Base-by-base conservation (phyloP, 2,329 filamentous ascomycete genomes). In the Thelonectria olida region DNA sequence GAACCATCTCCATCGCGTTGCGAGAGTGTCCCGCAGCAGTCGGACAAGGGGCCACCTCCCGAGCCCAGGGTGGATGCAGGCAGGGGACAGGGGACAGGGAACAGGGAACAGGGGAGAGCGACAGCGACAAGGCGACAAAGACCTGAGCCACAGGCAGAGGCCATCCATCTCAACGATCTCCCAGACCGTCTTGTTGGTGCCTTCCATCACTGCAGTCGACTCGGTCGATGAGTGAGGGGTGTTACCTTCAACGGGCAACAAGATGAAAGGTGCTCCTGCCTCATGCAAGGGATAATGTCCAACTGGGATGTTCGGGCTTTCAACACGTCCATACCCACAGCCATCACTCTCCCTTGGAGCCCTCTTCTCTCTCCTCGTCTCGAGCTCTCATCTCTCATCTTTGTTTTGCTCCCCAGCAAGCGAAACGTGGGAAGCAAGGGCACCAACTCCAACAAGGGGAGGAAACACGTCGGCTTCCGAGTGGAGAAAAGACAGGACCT, bases 141-240 rank as follows among this genome's bases (percentile, higher is more conserved):
- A 48, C 54, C 7, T 19, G 52, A 45, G 41, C 2, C 10, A 42
- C 39, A 58, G 61, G 53, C 61, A 63, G 54, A 58, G 57, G n/a
- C n/a, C n/a, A n/a, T n/a, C n/a, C 66, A 63, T 60, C 53, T 59
- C 45, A 64, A 60, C 58, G 66, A 68, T 68, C 60, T 62, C 45
- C 45, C 64, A 63, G 64, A 61, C 61, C 47, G 60, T 41, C 49
- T 25, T 52, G 31, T 38, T 50, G 23, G 20, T 36, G 47, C 19
- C 22, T 36, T 51, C 36, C 25, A n/a, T n/a, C 25, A 36, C n/a
- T 42, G 39, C 39, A 34, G n/a, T 41, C 15, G 38, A 41, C n/a
- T n/a, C n/a, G n/a, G n/a, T n/a, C n/a, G n/a, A n/a, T n/a, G 15
- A 19, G 36, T 9, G 17, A 39, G 65, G 65, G 8, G 65, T 66